A percentile compares a stretch with the other conserved stretches of the same genome.
Evolutionary conservation across 306 rosid genomes (phyloP).

Genomic region (Hippophae tibetana): DNA sequence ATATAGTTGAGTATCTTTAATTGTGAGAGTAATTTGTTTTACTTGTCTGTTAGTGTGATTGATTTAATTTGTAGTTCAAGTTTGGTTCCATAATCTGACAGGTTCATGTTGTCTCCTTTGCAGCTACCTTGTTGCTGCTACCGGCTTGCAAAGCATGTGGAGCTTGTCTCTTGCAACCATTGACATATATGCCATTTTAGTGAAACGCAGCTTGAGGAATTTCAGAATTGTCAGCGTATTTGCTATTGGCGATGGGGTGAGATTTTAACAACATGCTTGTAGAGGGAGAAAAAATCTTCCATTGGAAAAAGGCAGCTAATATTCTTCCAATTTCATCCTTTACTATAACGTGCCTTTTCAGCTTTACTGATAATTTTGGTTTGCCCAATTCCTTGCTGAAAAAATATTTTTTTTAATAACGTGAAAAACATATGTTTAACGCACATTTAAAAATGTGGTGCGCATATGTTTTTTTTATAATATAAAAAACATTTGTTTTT

Average conservation of each 20-base stretch:
- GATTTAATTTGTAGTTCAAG: too few species aligned
- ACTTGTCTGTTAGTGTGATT: too few species aligned
- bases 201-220: constrained; percentile 43
- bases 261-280: not conserved
- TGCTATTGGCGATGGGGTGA: constrained; percentile 60
- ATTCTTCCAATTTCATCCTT: not conserved
- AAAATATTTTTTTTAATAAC: too few species aligned
- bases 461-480: too few species aligned
- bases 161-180: constrained; percentile 40
- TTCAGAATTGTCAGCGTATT: constrained; percentile 32
- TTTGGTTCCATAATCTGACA: not conserved
- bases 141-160: constrained; percentile 50
- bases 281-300: not conserved
- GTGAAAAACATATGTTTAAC: too few species aligned
- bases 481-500: too few species aligned
- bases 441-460: too few species aligned
- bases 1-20: too few species aligned
- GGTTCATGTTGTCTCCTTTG: constrained; percentile 23
- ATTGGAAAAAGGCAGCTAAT: not conserved
- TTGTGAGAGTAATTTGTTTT: too few species aligned
- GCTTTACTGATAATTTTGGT: not conserved
- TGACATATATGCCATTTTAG: constrained; percentile 51
- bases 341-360: not conserved
- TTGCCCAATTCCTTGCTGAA: not conserved
- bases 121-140: constrained; percentile 57